Base-by-base conservation (phyloP, 208 protist genomes). In the Crithidia bombi region DNA sequence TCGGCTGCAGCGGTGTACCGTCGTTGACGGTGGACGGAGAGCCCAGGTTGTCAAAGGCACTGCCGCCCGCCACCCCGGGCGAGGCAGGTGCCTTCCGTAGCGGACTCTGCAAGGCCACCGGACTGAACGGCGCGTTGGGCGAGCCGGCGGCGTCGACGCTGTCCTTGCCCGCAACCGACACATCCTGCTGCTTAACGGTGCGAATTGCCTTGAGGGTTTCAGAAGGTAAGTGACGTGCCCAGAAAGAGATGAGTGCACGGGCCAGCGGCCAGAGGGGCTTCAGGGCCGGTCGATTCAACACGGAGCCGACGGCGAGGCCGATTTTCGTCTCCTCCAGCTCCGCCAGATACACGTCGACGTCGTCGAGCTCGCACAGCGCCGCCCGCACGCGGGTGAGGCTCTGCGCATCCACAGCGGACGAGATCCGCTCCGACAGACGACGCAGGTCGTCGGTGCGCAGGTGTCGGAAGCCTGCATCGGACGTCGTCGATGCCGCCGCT, bases 311-410 rank as follows among this genome's bases (percentile, higher is more conserved):
- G 0, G 90, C 87, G 41, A 92, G 82, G 12, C 90, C 90, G 68
- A 95, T 89, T 56, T 87, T 79, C 23, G 85, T 93, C 12, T 71
- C 76, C 51, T 84, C 71, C 55, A 95, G 75, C 54, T 95, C 79
- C 6, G 21, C 28, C 35, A 85, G 73, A 30, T 54, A 72, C 10
- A 91, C 86, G 41, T 81, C 79, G 23, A 93, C 83, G 59, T 57
- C 63, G 50, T 91, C 85, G 17, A 95, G 80, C 35, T 81, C 41
- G 58, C 75, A 83, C 21, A 95, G 75, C 41, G 73, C 65, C 15
- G 66, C 74, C 12, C 87, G 85, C 30, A 86, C 69, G 35, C 73
- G 57, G 23, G 73, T 32, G 7, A 90, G 17, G 63, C 87, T 79
- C 15, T 65, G 44, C 30, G 43, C 69, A 12, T 54, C 65, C 36